These are phyloP conservation scores for Mallotus repandus DNA, from an alignment of 441 rosid genomes.

Conservation along the genomic window DNA sequence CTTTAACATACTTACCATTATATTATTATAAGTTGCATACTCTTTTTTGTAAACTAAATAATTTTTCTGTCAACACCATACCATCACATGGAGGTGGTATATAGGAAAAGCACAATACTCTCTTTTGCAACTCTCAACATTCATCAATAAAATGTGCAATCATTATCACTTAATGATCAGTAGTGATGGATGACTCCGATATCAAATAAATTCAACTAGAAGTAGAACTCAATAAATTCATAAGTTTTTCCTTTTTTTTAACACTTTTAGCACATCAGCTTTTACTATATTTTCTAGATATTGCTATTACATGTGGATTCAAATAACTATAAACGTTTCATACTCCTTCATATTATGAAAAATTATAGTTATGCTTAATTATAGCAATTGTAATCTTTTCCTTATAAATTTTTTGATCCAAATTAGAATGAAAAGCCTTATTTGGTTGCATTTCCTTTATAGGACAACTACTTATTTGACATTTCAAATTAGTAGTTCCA, in stretches of 20 bases:
- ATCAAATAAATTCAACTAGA: slow-evolving; percentile 11
- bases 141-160: slow-evolving; percentile 15
- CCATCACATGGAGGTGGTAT: not conserved
- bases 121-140: not conserved
- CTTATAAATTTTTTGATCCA: too few species aligned
- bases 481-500: too few species aligned
- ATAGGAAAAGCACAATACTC: not conserved
- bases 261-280: not conserved
- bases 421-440: too few species aligned
- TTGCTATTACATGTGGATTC: not conserved
- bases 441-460: too few species aligned
- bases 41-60: not conserved
- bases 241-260: not conserved
- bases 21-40: not conserved
- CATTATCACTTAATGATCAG: not conserved
- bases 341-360: too few species aligned
- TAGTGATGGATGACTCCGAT: slow-evolving; percentile 7
- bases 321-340: too few species aligned
- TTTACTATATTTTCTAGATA: not conserved
- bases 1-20: not conserved
- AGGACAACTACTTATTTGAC: too few species aligned
- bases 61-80: not conserved
- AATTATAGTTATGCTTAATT: too few species aligned
- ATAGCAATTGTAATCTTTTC: too few species aligned
- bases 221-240: not conserved